These are phyloP conservation scores for Lepidopterella palustris DNA, from an alignment of 495 filamentous ascomycete species.

Conservation along the genomic window DNA sequence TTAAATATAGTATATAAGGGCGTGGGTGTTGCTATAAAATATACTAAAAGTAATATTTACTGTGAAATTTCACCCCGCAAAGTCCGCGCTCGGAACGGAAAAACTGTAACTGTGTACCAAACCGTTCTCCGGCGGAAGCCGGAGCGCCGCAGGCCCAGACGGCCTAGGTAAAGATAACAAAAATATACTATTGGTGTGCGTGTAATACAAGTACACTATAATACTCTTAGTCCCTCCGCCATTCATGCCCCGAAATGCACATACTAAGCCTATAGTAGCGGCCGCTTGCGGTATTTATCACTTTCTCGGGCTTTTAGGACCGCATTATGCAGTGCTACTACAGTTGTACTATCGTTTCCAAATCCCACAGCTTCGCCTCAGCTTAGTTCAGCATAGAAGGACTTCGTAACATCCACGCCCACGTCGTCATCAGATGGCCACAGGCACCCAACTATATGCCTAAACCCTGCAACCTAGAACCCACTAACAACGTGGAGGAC, in stretches of 20 bases:
- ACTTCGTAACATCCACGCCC: constrained; percentile 15
- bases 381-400: constrained; percentile 14
- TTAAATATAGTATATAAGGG: too few species aligned
- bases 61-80: too few species aligned
- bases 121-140: too few species aligned
- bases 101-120: too few species aligned
- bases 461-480: constrained; percentile 37
- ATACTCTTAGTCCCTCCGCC: too few species aligned
- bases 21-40: too few species aligned
- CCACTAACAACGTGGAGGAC: constrained; percentile 33
- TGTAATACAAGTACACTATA: too few species aligned
- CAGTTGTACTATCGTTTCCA: constrained; percentile 1
- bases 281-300: constrained; percentile 7
- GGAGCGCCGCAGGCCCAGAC: too few species aligned
- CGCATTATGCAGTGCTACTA: constrained; percentile 1
- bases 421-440: constrained; percentile 26
- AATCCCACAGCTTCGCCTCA: not conserved
- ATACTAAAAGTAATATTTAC: too few species aligned
- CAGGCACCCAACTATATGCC: constrained; percentile 31
- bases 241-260: not conserved
- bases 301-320: constrained; percentile 2
- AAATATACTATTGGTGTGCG: too few species aligned
- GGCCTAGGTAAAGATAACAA: too few species aligned
- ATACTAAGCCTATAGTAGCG: constrained; percentile 1
- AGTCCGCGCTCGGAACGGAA: too few species aligned